Evolutionary conservation across 176 grass and related monocot genomes (phyloP).

Genomic region (Alloteropsis semialata): DNA sequence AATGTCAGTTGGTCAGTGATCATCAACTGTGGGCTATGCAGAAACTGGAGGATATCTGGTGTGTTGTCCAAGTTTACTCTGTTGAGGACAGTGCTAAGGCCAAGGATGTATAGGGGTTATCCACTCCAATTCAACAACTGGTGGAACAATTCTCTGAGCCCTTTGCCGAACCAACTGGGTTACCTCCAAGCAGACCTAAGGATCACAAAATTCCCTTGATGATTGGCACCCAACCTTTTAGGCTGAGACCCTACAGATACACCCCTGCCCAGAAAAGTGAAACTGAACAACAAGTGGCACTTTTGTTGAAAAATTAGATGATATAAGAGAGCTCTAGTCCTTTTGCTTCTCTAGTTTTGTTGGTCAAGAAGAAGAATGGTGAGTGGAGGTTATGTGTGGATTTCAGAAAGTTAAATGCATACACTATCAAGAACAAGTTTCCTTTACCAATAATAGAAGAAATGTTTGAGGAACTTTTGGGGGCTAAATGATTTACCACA

Average conservation of each 20-base stretch:
- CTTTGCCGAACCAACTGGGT: neutral
- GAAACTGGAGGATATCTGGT: no score
- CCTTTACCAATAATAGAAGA: no score
- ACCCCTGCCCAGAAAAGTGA: no score
- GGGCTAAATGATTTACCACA: no score
- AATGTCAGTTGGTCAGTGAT: no score
- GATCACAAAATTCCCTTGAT: neutral
- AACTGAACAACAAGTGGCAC: neutral
- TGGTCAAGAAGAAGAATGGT: neutral
- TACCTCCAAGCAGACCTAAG: neutral
- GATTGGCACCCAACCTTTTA: neutral
- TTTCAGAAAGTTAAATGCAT: neutral
- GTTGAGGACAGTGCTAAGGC: no score
- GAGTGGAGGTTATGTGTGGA: neutral
- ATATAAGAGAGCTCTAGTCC: neutral
- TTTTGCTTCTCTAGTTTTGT: neutral
- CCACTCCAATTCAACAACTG: accelerated
- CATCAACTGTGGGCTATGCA: no score
- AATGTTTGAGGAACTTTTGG: no score
- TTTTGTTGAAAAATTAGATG: neutral
- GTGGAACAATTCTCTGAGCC: neutral
- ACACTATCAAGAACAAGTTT: no score
- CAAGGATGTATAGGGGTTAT: no score
- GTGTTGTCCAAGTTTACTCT: no score
- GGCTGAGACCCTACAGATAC: neutral